A percentile compares a stretch with the other conserved stretches of the same genome.
These are phyloP conservation scores for Vicia sativa DNA, from an alignment of 306 rosid genomes.

Conservation along the genomic window DNA sequence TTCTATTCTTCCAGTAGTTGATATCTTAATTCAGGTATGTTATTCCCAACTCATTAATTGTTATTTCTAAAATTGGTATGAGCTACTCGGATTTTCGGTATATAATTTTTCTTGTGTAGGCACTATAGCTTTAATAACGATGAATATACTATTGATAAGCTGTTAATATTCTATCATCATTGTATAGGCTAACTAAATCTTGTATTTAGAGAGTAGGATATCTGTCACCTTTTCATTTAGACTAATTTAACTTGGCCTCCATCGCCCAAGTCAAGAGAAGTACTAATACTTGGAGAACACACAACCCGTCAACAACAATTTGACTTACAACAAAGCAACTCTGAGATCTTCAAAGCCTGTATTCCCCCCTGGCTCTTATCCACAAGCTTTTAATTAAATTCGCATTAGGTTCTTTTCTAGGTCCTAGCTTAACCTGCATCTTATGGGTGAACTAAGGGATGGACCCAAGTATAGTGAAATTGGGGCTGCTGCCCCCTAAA, in stretches of 20 bases:
- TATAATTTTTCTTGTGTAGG: not conserved
- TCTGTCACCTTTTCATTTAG: not conserved
- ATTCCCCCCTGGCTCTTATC: not conserved
- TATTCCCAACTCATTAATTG: conserved; percentile 16
- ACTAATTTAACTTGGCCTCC: not conserved
- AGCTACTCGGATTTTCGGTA: not conserved
- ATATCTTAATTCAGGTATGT: conserved; percentile 81
- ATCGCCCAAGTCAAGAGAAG: not conserved
- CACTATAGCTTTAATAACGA: conserved; percentile 8
- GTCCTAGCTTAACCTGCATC: conserved; percentile 2
- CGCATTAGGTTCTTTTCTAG: not conserved
- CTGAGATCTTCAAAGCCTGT: not conserved
- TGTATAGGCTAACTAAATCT: not conserved
- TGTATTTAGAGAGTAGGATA: conserved; percentile 8
- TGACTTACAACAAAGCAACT: conserved; percentile 2
- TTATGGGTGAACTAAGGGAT: not conserved
- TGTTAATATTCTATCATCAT: conserved; percentile 8
- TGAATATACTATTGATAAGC: conserved; percentile 2
- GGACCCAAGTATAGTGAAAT: not conserved
- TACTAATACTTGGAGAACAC: not conserved
- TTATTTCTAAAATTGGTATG: conserved; percentile 30
- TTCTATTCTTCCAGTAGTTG: conserved; percentile 82
- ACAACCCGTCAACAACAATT: not conserved
- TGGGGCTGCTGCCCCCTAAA: not conserved
- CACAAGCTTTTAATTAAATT: conserved; percentile 15